Conservation (phyloP, 2,329 filamentous ascomycete genomes). For the Xylaria sp. region DNA sequence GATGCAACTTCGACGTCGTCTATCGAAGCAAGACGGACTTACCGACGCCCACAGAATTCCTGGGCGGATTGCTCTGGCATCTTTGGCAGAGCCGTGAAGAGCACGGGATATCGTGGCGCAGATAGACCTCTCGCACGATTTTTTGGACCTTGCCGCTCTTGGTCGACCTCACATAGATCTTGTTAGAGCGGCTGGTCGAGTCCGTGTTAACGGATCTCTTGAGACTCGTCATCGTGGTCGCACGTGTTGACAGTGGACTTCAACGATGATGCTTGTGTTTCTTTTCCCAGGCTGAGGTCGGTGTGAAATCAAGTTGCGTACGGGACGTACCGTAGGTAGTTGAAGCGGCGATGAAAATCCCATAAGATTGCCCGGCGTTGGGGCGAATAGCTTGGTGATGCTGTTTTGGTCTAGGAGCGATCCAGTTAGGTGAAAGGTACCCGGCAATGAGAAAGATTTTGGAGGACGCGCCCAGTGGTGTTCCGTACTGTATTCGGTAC, state of each 20-base stretch:
- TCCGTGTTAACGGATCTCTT: slow-evolving; percentile 53
- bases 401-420: neutral
- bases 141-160: slow-evolving; percentile 97
- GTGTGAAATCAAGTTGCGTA: neutral
- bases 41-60: slow-evolving; percentile 75
- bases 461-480: too few species aligned
- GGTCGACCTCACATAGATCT: slow-evolving; percentile 90
- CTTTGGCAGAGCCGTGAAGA: slow-evolving; percentile 80
- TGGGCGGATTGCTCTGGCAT: slow-evolving; percentile 70
- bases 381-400: neutral
- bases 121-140: slow-evolving; percentile 93
- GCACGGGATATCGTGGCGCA: slow-evolving; percentile 94
- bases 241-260: neutral
- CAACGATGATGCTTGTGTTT: neutral
- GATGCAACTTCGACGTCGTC: neutral
- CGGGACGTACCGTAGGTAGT: neutral
- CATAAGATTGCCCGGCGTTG: neutral
- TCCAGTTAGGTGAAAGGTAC: neutral
- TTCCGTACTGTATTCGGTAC: too few species aligned
- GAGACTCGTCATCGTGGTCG: slow-evolving; percentile 54
- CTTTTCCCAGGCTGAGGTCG: too few species aligned
- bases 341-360: neutral
- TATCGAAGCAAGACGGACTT: slow-evolving; percentile 26
- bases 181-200: slow-evolving; percentile 78
- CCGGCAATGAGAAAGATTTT: too few species aligned